Evolutionary conservation across 2,329 filamentous ascomycete species (phyloP).

Genomic region (Cytospora mali): DNA sequence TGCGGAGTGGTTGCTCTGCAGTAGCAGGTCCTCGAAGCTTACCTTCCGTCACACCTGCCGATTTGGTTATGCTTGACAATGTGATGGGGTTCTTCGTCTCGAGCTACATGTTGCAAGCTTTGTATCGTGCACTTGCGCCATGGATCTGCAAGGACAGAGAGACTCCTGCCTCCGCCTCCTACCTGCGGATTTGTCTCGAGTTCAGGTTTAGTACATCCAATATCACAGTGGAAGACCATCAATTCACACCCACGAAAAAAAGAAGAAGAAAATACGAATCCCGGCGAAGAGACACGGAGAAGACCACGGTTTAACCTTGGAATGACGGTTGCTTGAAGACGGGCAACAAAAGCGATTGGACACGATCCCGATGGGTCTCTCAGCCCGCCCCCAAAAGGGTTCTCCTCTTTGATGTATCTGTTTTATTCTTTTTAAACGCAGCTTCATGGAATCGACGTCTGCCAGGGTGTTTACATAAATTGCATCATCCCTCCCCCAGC

Average conservation of each 20-base stretch:
- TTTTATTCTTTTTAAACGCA: not conserved
- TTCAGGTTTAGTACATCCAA: not conserved
- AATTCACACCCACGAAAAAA: not conserved
- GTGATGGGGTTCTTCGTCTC: not conserved
- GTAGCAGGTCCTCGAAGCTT: slow-evolving; percentile 16
- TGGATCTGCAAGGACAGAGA: not conserved
- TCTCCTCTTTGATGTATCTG: not conserved
- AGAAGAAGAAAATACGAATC: not conserved
- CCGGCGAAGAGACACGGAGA: slow-evolving; percentile 3
- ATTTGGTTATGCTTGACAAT: slow-evolving; percentile 13
- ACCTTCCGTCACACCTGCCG: slow-evolving; percentile 4
- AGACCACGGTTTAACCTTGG: not conserved
- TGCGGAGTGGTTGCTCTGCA: not conserved
- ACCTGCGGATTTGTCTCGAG: not conserved
- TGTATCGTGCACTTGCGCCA: slow-evolving; percentile 10
- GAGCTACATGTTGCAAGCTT: not conserved
- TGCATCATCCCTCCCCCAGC: slow-evolving; percentile 23
- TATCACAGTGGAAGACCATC: not conserved
- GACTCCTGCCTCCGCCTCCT: not conserved
- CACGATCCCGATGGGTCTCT: not conserved
- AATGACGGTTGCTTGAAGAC: slow-evolving; percentile 8
- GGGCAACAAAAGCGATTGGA: slow-evolving; percentile 6
- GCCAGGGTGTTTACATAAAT: slow-evolving; percentile 3
- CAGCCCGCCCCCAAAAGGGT: not conserved
- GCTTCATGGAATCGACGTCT: not conserved